These are phyloP conservation scores for Ceratocystis papillata DNA, from an alignment of 2,329 filamentous ascomycete genomes.

Conservation along the genomic window DNA sequence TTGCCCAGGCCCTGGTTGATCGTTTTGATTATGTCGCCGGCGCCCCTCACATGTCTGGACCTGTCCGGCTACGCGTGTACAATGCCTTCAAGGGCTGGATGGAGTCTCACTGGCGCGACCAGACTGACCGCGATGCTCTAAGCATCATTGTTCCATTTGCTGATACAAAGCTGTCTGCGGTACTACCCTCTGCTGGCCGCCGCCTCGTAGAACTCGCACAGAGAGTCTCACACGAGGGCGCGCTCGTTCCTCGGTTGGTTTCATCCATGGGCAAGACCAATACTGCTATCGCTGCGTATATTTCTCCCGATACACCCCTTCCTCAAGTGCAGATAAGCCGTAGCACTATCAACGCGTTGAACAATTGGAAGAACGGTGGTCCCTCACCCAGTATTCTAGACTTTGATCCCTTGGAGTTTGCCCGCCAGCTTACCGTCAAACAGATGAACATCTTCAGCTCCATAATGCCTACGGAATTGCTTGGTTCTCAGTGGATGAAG, in stretches of 20 bases:
- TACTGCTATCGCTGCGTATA: conserved; percentile 55
- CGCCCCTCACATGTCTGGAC: conserved; percentile 58
- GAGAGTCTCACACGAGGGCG: conserved; percentile 63
- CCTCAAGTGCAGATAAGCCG: conserved; percentile 62
- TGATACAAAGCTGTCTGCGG: conserved; percentile 53
- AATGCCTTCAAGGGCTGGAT: conserved; percentile 97
- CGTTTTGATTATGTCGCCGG: conserved; percentile 87
- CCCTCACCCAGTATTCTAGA: conserved; percentile 65
- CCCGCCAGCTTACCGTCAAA: conserved; percentile 83
- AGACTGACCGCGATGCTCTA: conserved; percentile 67
- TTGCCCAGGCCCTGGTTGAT: conserved; percentile 74
- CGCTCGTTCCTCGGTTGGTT: conserved; percentile 69
- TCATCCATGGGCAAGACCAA: conserved; percentile 84
- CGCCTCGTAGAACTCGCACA: conserved; percentile 70
- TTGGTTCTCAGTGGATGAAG: conserved; percentile 91
- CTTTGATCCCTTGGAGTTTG: conserved; percentile 82
- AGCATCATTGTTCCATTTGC: conserved; percentile 71
- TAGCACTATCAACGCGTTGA: conserved; percentile 62
- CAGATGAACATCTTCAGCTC: conserved; percentile 85
- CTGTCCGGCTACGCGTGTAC: conserved; percentile 82
- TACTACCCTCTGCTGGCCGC: conserved; percentile 66
- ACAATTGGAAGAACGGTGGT: conserved; percentile 63
- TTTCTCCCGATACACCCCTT: conserved; percentile 59
- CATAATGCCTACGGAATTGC: conserved; percentile 82
- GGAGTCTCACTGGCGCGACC: conserved; percentile 85